Percentiles rank a stretch among this genome's conserved stretches.
phyloP scores from a whole-genome alignment of 805 yeast genomes.

The Candida manassasensis region DNA sequence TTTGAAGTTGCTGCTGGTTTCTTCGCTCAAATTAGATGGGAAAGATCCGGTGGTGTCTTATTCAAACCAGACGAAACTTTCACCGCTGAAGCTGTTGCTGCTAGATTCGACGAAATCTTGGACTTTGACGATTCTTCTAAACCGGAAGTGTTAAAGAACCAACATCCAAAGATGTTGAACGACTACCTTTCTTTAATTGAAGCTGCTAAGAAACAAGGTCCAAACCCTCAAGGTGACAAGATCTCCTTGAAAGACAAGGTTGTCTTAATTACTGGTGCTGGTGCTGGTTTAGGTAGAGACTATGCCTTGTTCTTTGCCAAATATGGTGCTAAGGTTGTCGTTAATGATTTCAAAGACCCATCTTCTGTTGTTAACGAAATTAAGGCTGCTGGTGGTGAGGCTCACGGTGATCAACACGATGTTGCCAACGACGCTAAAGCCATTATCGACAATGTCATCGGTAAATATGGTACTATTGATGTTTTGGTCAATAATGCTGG shows the following conservation, averaged over 20 bases:
- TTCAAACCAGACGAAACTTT: conserved; percentile 73
- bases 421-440: conserved; percentile 71
- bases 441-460: conserved; percentile 73
- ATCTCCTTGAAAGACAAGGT: conserved; percentile 76
- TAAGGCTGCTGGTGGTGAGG: conserved; percentile 64
- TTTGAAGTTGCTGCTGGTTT: conserved; percentile 95
- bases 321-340: conserved; percentile 93
- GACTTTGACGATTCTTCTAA: conserved; percentile 58
- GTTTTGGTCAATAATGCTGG: conserved; percentile 92
- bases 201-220: conserved; percentile 46
- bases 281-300: conserved; percentile 88
- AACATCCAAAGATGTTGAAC: conserved; percentile 68
- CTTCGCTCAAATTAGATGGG: conserved; percentile 91
- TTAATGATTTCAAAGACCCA: conserved; percentile 83
- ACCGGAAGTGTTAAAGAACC: conserved; percentile 44
- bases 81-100: conserved; percentile 81
- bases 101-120: conserved; percentile 57
- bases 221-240: conserved; percentile 39
- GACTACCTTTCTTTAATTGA: conserved; percentile 63
- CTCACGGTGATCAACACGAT: conserved; percentile 79
- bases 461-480: conserved; percentile 77
- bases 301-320: conserved; percentile 82
- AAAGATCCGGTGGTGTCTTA: conserved; percentile 80
- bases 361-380: conserved; percentile 71
- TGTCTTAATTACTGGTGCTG: conserved; percentile 91